Evolutionary conservation across 1,284 basidiomycete genomes (phyloP), one percentile per base, ranked within the genome.

Genomic region (Grifola frondosa): DNA sequence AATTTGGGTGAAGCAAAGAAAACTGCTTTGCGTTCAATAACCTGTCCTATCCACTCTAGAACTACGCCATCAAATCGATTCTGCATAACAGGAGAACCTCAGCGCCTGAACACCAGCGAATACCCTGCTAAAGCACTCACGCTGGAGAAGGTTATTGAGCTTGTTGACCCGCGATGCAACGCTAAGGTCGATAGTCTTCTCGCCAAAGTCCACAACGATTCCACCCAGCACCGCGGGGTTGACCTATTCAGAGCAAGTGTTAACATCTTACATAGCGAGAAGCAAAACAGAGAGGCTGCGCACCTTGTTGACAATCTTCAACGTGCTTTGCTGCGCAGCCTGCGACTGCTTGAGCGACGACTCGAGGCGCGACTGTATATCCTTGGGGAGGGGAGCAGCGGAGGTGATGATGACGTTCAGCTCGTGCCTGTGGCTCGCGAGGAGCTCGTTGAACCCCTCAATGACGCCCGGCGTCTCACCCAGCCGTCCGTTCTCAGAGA

Each of bases 131-230:
- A n/a, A n/a, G n/a, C n/a, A 68, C 77, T 50, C 66, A 90, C 91
- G 82, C 63, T 87, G 77, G 41, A 98, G 78, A 60, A 91, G 78
- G 56, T 80, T 80, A 79, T 97, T 98, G 66, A 97, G 82, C 73
- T 94, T 94, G 68, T 87, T 96, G 62, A 99, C 92, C 48, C 91
- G 88, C 49, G 88, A 91, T 40, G 86, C 84, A 42, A 97, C 95
- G 58, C 90, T 93, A 53, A 98, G 79, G 72, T 99, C 97, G 59
- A 97, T 89, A 44, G 91, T 94, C 78, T 95, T 95, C 77, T 98
- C 96, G 56, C 93, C 97, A 66, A 99, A 95, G 74, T 99, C 96
- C 43, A 99, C 88, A 46, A 97, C 77, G 49, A 98, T 72, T 44
- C 96, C 96, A 48, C 93, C 94, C 46, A 97, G 71, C 48, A 96